phyloP scores from a whole-genome alignment of 352 stramenopile species.

The Pythium brassicae region DNA sequence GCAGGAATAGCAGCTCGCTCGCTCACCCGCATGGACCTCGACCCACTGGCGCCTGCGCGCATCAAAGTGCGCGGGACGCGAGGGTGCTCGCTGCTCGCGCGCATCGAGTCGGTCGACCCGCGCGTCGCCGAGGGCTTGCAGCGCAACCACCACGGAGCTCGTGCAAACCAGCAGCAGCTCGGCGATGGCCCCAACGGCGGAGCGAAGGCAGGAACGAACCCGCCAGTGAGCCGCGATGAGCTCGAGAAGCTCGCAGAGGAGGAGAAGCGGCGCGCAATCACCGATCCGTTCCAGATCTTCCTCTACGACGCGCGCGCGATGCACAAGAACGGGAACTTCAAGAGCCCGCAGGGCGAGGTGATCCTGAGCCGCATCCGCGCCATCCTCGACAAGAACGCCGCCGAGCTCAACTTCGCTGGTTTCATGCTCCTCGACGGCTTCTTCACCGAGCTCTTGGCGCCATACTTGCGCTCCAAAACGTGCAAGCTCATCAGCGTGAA shows the following conservation, averaged over 20 bases:
- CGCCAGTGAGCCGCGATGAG: slow-evolving; percentile 16
- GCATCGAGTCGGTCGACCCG: slow-evolving; percentile 50
- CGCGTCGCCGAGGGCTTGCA: slow-evolving; percentile 52
- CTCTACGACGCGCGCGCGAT: slow-evolving; percentile 62
- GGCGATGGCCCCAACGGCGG: neutral
- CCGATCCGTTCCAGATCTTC: slow-evolving; percentile 54
- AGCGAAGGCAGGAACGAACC: neutral
- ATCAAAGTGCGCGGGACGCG: slow-evolving; percentile 34
- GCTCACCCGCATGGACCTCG: slow-evolving; percentile 22
- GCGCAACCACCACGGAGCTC: slow-evolving; percentile 9
- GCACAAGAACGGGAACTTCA: slow-evolving; percentile 66
- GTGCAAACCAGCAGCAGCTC: neutral
- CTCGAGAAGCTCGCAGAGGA: slow-evolving; percentile 56
- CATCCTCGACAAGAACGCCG: slow-evolving; percentile 28
- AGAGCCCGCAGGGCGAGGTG: slow-evolving; percentile 40
- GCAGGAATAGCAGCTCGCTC: too few relatives aligned
- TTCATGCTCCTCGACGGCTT: slow-evolving; percentile 64
- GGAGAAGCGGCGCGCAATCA: slow-evolving; percentile 54
- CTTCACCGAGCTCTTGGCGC: slow-evolving; percentile 34
- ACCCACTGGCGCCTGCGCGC: slow-evolving; percentile 16
- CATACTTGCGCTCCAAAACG: slow-evolving; percentile 46
- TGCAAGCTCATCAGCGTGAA: slow-evolving; percentile 46
- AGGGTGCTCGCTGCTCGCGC: slow-evolving; percentile 41
- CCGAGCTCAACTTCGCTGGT: slow-evolving; percentile 41
- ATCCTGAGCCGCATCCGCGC: slow-evolving; percentile 53